Evolutionary conservation across 129 eudicot species (phyloP).

Genomic region (Oenanthe sinensis): DNA sequence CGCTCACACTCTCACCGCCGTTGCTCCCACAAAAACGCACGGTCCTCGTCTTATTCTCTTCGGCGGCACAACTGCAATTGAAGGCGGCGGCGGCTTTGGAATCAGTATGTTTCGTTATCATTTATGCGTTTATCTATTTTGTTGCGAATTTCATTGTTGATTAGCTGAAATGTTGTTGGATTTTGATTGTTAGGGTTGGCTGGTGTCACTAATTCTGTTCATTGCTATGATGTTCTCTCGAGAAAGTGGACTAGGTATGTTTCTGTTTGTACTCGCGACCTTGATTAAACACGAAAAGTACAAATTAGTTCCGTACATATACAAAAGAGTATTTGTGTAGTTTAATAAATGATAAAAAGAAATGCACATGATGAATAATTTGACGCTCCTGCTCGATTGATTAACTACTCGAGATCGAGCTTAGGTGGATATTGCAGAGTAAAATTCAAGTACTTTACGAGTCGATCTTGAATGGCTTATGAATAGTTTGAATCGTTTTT

Average conservation of each 20-base stretch:
- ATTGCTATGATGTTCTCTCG: constrained; percentile 79
- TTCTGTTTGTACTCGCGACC: background rate
- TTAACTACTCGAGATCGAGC: background rate
- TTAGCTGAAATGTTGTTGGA: constrained; percentile 4
- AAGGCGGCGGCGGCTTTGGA: constrained; percentile 69
- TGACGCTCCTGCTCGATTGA: background rate
- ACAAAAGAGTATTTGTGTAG: background rate
- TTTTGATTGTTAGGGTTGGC: constrained; percentile 56
- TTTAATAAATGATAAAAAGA: background rate
- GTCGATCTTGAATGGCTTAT: background rate
- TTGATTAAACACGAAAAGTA: background rate
- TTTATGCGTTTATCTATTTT: background rate
- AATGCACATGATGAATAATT: background rate
- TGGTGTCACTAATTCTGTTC: constrained; percentile 92
- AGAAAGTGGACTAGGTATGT: constrained; percentile 81
- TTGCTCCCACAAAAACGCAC: constrained; percentile 69
- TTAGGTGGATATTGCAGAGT: background rate
- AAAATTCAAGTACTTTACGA: background rate
- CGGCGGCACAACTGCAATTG: constrained; percentile 96
- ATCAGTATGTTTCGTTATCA: constrained; percentile 34
- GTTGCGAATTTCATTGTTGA: background rate
- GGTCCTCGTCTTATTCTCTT: constrained; percentile 90
- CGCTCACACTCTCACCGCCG: constrained; percentile 87
- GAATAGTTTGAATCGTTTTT: background rate
- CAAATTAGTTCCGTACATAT: background rate